These are phyloP conservation scores for Vachellia collinsii DNA, from an alignment of 306 rosid genomes.

Conservation along the genomic window DNA sequence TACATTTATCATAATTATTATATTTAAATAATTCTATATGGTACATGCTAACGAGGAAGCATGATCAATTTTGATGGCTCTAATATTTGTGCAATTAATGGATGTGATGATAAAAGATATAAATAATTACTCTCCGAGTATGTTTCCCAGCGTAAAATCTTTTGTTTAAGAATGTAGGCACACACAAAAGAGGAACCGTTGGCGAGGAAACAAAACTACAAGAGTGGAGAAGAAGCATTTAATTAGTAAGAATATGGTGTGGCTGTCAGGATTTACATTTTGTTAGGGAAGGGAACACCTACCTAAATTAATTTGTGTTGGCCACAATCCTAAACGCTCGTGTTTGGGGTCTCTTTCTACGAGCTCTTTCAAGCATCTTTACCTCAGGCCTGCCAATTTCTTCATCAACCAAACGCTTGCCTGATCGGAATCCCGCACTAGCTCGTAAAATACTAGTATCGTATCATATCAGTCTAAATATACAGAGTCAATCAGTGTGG, in stretches of 20 bases:
- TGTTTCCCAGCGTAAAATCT: too few species aligned
- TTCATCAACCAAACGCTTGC: not conserved
- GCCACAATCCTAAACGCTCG: not conserved
- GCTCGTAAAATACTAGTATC: not conserved
- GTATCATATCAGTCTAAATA: not conserved
- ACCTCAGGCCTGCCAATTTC: not conserved
- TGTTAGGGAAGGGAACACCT: not conserved
- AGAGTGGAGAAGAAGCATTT: not conserved
- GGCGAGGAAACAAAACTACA: not conserved
- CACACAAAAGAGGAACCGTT: too few species aligned
- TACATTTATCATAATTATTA: not conserved
- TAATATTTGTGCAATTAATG: too few species aligned
- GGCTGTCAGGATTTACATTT: not conserved
- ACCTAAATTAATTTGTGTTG: not conserved
- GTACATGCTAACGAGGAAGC: not conserved
- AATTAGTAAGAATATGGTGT: not conserved
- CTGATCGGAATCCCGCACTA: not conserved
- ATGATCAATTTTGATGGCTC: too few species aligned
- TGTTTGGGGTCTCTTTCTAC: not conserved
- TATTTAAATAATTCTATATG: not conserved
- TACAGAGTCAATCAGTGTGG: conserved; percentile 37
- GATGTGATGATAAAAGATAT: too few species aligned
- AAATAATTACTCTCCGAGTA: too few species aligned
- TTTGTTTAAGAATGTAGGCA: too few species aligned
- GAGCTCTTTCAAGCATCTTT: not conserved